Percentiles rank a stretch among this genome's conserved stretches.
Evolutionary conservation across 768 basidiomycete genomes (phyloP).

Genomic region (Serendipita sp.): DNA sequence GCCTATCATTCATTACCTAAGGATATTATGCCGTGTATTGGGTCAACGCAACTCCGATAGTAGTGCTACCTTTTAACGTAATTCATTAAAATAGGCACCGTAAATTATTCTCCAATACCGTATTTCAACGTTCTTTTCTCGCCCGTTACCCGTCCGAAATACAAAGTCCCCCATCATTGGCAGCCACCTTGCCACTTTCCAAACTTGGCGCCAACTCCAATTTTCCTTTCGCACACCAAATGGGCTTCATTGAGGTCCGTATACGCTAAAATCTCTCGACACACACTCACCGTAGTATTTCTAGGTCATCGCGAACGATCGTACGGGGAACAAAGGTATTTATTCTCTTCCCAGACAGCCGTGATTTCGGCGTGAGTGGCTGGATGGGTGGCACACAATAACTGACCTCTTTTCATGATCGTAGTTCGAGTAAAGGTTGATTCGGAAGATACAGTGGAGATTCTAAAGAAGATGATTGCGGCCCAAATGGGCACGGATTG

Average conservation of each 20-base stretch:
- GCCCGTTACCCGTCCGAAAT: no score
- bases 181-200: not conserved
- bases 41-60: not conserved
- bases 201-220: not conserved
- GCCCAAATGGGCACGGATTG: constrained; percentile 85
- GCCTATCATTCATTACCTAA: no score
- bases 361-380: not conserved
- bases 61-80: no score
- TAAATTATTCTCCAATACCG: no score
- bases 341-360: not conserved
- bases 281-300: constrained; percentile 13
- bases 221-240: constrained; percentile 7
- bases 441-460: constrained; percentile 90
- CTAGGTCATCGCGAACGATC: constrained; percentile 90
- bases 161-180: no score
- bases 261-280: not conserved
- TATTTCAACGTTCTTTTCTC: no score
- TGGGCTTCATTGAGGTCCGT: constrained; percentile 23
- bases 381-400: not conserved
- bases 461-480: constrained; percentile 91
- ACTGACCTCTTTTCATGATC: not conserved
- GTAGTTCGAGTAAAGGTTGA: constrained; percentile 91
- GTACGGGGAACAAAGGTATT: constrained; percentile 81
- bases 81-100: no score
- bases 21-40: no score